A percentile compares a stretch with the other conserved stretches of the same genome.
phyloP scores from a whole-genome alignment of 2,329 filamentous ascomycete genomes.

The Ciborinia camelliae region DNA sequence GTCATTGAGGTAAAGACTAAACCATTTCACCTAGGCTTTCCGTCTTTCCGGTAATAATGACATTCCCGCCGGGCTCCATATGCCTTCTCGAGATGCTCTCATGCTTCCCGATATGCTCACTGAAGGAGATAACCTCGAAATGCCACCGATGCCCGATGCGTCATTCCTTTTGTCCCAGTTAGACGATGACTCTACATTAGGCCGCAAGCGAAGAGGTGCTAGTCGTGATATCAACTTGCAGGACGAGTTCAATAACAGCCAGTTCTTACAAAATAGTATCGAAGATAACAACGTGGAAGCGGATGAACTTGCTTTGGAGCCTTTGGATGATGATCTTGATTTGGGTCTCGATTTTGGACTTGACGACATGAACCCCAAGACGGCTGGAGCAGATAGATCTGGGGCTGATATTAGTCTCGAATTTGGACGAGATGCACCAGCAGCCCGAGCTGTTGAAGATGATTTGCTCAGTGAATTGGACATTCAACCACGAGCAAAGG shows the following conservation, averaged over 20 bases:
- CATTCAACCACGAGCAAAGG: slow-evolving; percentile 51
- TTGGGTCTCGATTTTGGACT: slow-evolving; percentile 69
- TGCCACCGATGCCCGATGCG: slow-evolving; percentile 82
- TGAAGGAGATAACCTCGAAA: slow-evolving; percentile 75
- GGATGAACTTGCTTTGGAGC: slow-evolving; percentile 52
- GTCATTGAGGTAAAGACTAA: slow-evolving; percentile 36
- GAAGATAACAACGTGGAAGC: slow-evolving; percentile 45
- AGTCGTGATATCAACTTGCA: slow-evolving; percentile 66
- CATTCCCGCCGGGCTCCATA: slow-evolving; percentile 75
- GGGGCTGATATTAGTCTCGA: slow-evolving; percentile 66
- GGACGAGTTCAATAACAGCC: slow-evolving; percentile 70
- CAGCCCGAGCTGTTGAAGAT: slow-evolving; percentile 63
- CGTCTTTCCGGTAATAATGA: slow-evolving; percentile 93
- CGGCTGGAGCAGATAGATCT: slow-evolving; percentile 20
- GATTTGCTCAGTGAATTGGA: slow-evolving; percentile 64
- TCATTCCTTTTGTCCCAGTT: slow-evolving; percentile 77
- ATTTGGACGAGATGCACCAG: slow-evolving; percentile 81
- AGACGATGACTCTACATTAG: slow-evolving; percentile 56
- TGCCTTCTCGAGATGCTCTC: slow-evolving; percentile 79
- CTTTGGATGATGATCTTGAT: slow-evolving; percentile 64
- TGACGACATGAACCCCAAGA: slow-evolving; percentile 31
- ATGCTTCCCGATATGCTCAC: slow-evolving; percentile 91
- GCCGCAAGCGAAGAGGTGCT: slow-evolving; percentile 55
- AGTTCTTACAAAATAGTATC: slow-evolving; percentile 70
- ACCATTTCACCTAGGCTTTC: slow-evolving; percentile 65